Base-by-base conservation (phyloP, 1,139 yeast species). In the Kurtzmaniella quercitrusa region DNA sequence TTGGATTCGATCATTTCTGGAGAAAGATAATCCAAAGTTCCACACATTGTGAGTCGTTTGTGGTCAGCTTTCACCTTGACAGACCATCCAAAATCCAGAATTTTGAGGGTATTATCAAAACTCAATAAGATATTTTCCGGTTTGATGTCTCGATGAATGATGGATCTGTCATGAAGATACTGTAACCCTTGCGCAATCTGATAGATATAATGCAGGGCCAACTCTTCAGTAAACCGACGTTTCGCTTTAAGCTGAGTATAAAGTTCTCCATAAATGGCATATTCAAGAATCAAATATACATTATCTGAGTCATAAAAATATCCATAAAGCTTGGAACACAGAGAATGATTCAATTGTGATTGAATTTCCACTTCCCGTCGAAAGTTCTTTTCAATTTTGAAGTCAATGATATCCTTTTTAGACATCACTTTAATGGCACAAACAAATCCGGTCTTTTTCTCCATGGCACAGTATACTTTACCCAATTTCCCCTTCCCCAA, bases 81-180 rank as follows among this genome's bases (percentile, higher is more conserved):
- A 46, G 96, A 86, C 98, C 98, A 93, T 11, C 98, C 98, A 63
- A 93, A 93, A 63, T 93, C 98, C 38, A 96, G 85, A 38, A 93
- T 74, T 58, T 89, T 90, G 42, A 91, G 73, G 33, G 75, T 73
- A 52, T 89, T 86, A 57, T 87, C 79, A 44, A 81, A 75, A 6
- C 89, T 87, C 9, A 91, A 67, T 42, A 91, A 65, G 42, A 91
- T 85, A 55, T 91, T 91, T 59, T 91, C 98, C 0, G 97, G 97
- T 60, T 91, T 91, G 50, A 91, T 78, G 60, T 91, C 98, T 47
- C 98, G 74, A 58, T 93, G 98, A 29, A 93, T 86, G 39, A 91
- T 82, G 51, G 83, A 79, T 54, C 84, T 85, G 38, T 77, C 68
- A 64, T 91, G 98, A 52, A 93, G 68, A 57, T 89, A 87, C 12